A percentile compares a stretch with the other conserved stretches of the same genome.
Evolutionary conservation across 331 rosid species (phyloP).

Genomic region (Pyracantha coccinea): DNA sequence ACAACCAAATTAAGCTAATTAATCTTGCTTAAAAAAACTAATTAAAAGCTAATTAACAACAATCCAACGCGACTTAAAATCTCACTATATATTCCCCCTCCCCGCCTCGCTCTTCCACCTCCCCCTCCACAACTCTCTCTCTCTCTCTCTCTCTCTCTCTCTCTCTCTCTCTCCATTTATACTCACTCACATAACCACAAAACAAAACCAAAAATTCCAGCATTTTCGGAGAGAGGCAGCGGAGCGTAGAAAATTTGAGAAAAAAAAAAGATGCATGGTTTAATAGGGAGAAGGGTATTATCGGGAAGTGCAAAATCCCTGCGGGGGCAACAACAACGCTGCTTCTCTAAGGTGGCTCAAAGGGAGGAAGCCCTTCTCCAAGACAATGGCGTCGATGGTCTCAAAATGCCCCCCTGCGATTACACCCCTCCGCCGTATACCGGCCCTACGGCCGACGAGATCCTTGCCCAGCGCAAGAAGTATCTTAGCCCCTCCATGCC

Average conservation of each 20-base stretch:
- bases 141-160: neutral
- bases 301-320: constrained; percentile 8
- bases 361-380: constrained; percentile 3
- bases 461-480: constrained; percentile 66
- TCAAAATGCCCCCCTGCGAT: constrained; percentile 60
- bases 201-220: constrained; percentile 1
- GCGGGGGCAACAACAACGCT: constrained; percentile 16
- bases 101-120: neutral
- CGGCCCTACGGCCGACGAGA: constrained; percentile 61
- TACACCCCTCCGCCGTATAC: constrained; percentile 62
- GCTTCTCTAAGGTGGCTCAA: constrained; percentile 37
- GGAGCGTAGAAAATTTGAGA: neutral
- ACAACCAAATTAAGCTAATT: neutral
- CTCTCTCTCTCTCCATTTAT: neutral
- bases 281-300: constrained; percentile 21
- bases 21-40: neutral
- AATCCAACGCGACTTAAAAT: neutral
- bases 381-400: constrained; percentile 18
- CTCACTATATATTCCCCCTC: constrained; percentile 22
- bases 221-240: constrained; percentile 20
- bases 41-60: neutral
- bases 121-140: neutral
- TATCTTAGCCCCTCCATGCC: constrained; percentile 78
- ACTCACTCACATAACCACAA: neutral
- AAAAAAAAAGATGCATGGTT: constrained; percentile 39